Evolutionary conservation across 495 filamentous ascomycete genomes (phyloP), one percentile per base, ranked within the genome.

Genomic region (Penicillium lividum): DNA sequence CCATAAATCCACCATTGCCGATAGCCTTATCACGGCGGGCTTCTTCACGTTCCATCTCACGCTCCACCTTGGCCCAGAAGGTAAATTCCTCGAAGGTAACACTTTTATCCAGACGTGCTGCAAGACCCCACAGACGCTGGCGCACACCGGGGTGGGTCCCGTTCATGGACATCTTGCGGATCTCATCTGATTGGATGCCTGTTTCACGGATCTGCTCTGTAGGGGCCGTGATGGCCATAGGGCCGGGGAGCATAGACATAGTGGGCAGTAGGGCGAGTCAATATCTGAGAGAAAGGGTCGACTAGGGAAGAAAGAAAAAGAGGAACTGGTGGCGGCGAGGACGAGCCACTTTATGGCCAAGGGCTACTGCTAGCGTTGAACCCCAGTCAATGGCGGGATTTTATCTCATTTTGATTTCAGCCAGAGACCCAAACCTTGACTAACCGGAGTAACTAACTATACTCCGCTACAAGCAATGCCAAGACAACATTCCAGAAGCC

Each of bases 1-100:
- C 52, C 7, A 56, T 15, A 27, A 63, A 5, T 29, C 52, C 42
- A 15, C 55, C 45, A 18, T 27, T 15, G 4, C 30, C 36, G 0
- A 56, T 7, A 11, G 43, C 47, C n/a, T 36, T 45, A 18, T 45
- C 38, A 25, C 44, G 51, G 8, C 34, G 54, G 34, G 53, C 43
- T 30, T 58, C 56, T 40, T 61, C 62, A 4, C 56, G 59, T 47
- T 71, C 62, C 47, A 61, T 50, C 10, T 56, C 62, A 46, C 68
- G 68, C 47, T 68, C 61, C 33, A 66, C 58, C 51, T 66, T 60
- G 29, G 73, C 73, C 63, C 72, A 75, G 56, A 72, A 68, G 50
- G 59, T 52, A 57, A 66, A 73, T 51, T 75, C 72, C 51, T 75
- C 73, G 47, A 68, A 71, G 29, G 72, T 62, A 38, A 74, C 65